Evolutionary conservation across 208 protist species (phyloP), one percentile per base, ranked within the genome.

Genomic region (Leishmania major): DNA sequence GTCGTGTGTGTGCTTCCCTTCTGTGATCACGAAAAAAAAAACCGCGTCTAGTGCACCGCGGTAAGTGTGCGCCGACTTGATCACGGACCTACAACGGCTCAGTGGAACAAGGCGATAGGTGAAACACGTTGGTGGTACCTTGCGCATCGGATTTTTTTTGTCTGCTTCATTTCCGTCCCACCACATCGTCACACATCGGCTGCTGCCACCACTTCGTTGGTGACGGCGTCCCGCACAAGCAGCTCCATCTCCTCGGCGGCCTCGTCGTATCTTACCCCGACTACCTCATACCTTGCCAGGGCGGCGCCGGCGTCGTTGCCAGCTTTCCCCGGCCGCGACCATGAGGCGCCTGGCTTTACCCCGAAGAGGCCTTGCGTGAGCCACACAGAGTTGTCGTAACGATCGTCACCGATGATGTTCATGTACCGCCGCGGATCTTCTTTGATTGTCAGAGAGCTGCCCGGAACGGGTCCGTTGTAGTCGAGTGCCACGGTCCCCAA

Each of bases 341-440:
- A 89, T 57, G 78, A 22, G 15, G 84, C 75, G 0, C 91, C 92
- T 4, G 92, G 89, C 74, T 80, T 80, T 25, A 93, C 90, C 3
- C 90, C 88, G 82, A 96, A 97, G 19, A 97, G 82, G 10, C 92
- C 92, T 51, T 95, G 85, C 60, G 85, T 92, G 57, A 97, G 85
- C 93, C 94, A 97, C 79, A 78, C 89, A 8, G 88, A 93, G 40
- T 83, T 71, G 59, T 87, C 88, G 64, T 89, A 89, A 53, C 72
- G 19, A 66, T 83, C 82, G 31, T 89, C 78, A 40, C 80, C 47
- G 19, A 73, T 82, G 0, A 89, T 70, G 49, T 90, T 92, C 88
- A 96, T 89, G 86, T 97, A 97, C 1, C 90, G 91, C 25, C 84
- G 81, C 28, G 88, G 84, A 64, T 94, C 87, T 70, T 96, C 93